Evolutionary conservation across 1,139 yeast species (phyloP).

Genomic region (Taiozyma sp.): DNA sequence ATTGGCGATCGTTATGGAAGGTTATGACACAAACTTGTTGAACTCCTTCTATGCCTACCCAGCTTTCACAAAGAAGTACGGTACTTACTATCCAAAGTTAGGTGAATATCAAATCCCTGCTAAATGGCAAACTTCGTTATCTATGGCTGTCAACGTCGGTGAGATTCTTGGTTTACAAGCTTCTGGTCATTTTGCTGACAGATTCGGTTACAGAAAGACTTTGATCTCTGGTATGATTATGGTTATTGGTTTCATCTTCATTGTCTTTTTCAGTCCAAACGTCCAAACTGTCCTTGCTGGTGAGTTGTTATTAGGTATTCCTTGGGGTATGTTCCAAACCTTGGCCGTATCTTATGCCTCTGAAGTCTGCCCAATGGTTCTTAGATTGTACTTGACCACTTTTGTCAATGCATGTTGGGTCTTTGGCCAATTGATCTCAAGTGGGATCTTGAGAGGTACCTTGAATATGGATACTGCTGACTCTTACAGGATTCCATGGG

Average conservation of each 20-base stretch:
- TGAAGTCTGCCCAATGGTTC: conserved; percentile 29
- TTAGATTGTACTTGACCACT: conserved; percentile 27
- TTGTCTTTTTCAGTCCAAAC: conserved; percentile 25
- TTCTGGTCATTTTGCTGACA: conserved; percentile 36
- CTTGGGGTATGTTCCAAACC: conserved; percentile 26
- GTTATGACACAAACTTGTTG: conserved; percentile 35
- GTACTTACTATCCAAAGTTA: conserved; percentile 11
- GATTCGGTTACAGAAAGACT: conserved; percentile 50
- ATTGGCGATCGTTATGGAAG: conserved; percentile 38
- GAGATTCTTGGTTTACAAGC: conserved; percentile 34
- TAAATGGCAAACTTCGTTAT: conserved; percentile 31
- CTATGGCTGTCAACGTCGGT: conserved; percentile 27
- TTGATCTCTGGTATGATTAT: conserved; percentile 34
- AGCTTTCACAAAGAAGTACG: conserved; percentile 23
- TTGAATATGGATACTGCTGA: conserved; percentile 19
- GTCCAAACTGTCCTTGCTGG: conserved; percentile 28
- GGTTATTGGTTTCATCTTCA: conserved; percentile 19
- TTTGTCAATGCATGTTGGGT: conserved; percentile 26
- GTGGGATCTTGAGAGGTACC: conserved; percentile 17
- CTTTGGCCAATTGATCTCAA: conserved; percentile 28
- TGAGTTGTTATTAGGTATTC: conserved; percentile 26
- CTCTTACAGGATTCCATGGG: conserved; percentile 39
- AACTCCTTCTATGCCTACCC: conserved; percentile 27
- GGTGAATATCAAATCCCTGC: conserved; percentile 20
- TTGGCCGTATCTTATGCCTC: conserved; percentile 26